Evolutionary conservation across 805 yeast genomes (phyloP).

Genomic region (Yarrowia bubula): DNA sequence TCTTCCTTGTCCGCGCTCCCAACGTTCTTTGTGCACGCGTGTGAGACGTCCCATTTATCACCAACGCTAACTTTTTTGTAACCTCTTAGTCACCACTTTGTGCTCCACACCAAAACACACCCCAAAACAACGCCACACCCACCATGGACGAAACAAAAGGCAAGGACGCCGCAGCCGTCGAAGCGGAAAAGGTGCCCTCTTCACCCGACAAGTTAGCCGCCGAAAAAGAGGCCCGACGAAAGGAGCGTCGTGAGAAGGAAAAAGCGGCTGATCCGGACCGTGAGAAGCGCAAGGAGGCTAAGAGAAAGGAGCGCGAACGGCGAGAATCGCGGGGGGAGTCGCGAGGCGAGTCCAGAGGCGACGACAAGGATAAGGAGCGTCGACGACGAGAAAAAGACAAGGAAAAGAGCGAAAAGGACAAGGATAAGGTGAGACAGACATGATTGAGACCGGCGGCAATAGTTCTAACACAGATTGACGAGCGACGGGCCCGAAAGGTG

Average conservation of each 20-base stretch:
- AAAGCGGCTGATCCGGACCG: conserved; percentile 14
- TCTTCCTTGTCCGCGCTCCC: background rate
- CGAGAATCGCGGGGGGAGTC: background rate
- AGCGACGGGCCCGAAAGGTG: conserved; percentile 8
- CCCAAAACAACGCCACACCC: background rate
- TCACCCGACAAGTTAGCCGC: conserved; percentile 12
- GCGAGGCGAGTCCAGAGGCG: background rate
- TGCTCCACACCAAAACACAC: background rate
- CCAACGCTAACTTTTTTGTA: background rate
- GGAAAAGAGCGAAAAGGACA: background rate
- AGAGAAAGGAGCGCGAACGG: conserved; percentile 13
- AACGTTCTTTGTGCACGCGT: background rate
- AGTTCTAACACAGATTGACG: background rate
- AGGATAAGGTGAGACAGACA: background rate
- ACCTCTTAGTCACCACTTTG: conserved; percentile 9
- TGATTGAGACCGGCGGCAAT: no score
- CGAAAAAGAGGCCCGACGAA: conserved; percentile 18
- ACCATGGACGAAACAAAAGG: conserved; percentile 6
- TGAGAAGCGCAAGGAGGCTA: conserved; percentile 10
- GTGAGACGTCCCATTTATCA: background rate
- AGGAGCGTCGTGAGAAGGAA: conserved; percentile 19
- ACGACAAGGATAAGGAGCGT: conserved; percentile 15
- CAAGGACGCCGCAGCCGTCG: background rate
- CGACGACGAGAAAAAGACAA: conserved; percentile 3
- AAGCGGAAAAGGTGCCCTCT: conserved; percentile 16